phyloP scores from a whole-genome alignment of 116 monocot genomes.

The Zostera marina region DNA sequence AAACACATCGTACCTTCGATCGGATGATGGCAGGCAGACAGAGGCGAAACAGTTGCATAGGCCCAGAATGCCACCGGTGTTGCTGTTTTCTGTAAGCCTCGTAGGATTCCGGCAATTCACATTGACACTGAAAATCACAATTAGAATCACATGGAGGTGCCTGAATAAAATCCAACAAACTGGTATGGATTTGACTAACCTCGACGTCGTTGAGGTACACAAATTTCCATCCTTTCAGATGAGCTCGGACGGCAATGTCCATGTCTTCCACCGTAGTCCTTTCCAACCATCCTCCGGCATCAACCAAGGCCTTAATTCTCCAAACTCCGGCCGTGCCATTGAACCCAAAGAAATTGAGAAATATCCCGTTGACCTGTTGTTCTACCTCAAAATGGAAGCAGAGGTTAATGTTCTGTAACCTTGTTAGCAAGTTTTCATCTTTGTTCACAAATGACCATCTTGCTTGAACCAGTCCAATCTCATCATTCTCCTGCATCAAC shows the following conservation, averaged over 20 bases:
- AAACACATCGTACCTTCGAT: slow-evolving; percentile 36
- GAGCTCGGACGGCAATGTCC: slow-evolving; percentile 32
- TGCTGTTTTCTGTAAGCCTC: slow-evolving; percentile 93
- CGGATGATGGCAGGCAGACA: slow-evolving; percentile 60
- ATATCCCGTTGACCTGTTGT: slow-evolving; percentile 75
- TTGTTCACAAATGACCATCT: slow-evolving; percentile 82
- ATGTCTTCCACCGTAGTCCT: slow-evolving; percentile 49
- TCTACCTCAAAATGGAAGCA: slow-evolving; percentile 91
- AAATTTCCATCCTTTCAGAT: slow-evolving; percentile 73
- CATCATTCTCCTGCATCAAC: slow-evolving; percentile 50
- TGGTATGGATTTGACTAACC: slow-evolving; percentile 1
- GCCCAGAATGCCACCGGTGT: slow-evolving; percentile 92
- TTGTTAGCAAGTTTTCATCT: slow-evolving; percentile 72
- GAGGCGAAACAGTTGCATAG: slow-evolving; percentile 85
- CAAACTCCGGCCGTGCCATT: slow-evolving; percentile 88
- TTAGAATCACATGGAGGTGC: background rate
- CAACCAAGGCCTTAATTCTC: slow-evolving; percentile 70
- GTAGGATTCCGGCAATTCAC: slow-evolving; percentile 82
- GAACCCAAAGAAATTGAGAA: slow-evolving; percentile 75
- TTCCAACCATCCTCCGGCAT: slow-evolving; percentile 86
- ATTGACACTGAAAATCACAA: slow-evolving; percentile 40
- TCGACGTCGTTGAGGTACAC: slow-evolving; percentile 60
- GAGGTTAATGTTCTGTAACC: slow-evolving; percentile 78
- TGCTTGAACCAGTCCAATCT: slow-evolving; percentile 74
- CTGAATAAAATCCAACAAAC: background rate